These are phyloP conservation scores for Nakazawaea peltata DNA, from an alignment of 805 yeast species.

Conservation along the genomic window DNA sequence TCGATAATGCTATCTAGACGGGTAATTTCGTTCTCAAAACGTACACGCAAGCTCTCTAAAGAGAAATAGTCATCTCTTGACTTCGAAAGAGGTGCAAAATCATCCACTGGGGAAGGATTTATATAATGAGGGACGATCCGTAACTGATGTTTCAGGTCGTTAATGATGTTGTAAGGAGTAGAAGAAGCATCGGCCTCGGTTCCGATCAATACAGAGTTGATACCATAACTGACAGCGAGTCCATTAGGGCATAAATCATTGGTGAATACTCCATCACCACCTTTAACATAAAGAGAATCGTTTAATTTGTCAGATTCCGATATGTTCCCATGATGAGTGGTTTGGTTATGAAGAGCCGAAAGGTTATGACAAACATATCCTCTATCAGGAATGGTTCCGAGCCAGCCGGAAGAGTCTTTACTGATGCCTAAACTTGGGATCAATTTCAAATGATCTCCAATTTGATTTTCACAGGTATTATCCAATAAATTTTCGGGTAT, in stretches of 20 bases:
- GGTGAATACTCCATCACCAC: constrained; percentile 12
- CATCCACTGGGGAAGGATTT: neutral
- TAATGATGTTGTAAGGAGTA: constrained; percentile 5
- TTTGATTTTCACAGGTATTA: constrained; percentile 8
- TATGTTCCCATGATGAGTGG: constrained; percentile 2
- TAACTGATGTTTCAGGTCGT: constrained; percentile 8
- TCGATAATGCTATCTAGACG: constrained; percentile 4
- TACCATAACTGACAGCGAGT: constrained; percentile 9
- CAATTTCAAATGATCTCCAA: constrained; percentile 6
- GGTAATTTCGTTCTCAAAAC: constrained; percentile 6
- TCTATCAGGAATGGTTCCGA: constrained; percentile 10
- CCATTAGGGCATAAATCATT: constrained; percentile 9
- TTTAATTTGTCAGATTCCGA: neutral
- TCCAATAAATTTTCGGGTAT: constrained; percentile 9
- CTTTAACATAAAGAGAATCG: constrained; percentile 3
- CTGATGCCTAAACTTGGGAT: constrained; percentile 11
- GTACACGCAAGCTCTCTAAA: constrained; percentile 6
- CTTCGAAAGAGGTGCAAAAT: neutral
- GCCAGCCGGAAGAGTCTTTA: constrained; percentile 10
- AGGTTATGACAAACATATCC: constrained; percentile 10
- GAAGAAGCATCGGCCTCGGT: neutral
- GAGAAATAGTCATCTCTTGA: constrained; percentile 5
- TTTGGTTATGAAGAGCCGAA: constrained; percentile 4
- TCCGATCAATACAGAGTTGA: constrained; percentile 10
- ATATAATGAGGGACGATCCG: constrained; percentile 9